These are phyloP conservation scores for Cucurbita maxima DNA, from an alignment of 306 rosid species.

Conservation along the genomic window DNA sequence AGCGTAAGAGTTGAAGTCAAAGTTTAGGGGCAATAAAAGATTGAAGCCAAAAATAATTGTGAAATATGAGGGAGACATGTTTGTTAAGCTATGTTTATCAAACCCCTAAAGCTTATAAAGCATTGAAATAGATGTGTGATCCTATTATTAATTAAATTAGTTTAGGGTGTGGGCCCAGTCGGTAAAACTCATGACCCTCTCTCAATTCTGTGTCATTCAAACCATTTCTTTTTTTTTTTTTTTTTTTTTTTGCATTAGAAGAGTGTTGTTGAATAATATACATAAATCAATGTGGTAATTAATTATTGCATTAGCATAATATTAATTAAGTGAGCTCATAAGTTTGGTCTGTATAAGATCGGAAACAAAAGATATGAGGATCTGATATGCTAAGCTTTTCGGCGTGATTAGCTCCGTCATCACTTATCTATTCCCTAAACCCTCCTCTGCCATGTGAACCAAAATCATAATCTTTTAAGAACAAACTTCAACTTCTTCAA, in stretches of 20 bases:
- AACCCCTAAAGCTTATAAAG: background rate
- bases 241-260: background rate
- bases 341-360: background rate
- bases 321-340: background rate
- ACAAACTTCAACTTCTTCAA: too few species aligned
- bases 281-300: too few species aligned
- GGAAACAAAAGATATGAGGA: background rate
- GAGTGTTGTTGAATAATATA: background rate
- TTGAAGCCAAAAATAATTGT: background rate
- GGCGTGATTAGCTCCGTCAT: background rate
- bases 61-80: background rate
- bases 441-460: background rate
- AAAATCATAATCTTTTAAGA: background rate
- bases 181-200: background rate
- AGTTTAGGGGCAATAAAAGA: background rate
- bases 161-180: background rate
- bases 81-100: slow-evolving; percentile 1
- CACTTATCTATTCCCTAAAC: background rate
- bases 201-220: background rate
- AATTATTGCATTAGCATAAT: background rate
- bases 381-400: background rate
- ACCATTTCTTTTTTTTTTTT: background rate
- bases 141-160: background rate
- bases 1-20: background rate
- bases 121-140: slow-evolving; percentile 2